These are phyloP conservation scores for Syzygium aromaticum DNA, from an alignment of 345 rosid genomes.

Conservation along the genomic window DNA sequence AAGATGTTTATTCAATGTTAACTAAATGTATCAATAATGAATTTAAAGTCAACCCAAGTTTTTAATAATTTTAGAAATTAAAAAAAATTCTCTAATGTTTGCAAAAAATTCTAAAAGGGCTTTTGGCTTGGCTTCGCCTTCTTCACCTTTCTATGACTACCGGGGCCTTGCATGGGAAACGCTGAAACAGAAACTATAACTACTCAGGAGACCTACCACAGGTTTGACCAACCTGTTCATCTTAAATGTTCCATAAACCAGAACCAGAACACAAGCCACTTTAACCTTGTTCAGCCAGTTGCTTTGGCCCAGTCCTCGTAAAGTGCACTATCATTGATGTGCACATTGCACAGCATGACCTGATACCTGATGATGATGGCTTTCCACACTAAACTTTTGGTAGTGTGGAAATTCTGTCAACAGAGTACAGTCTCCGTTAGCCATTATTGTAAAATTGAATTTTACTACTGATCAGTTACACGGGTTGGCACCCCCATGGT, in stretches of 20 bases:
- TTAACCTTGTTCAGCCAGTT: neutral
- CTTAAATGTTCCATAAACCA: neutral
- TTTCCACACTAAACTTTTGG: neutral
- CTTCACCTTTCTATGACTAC: neutral
- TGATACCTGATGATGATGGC: neutral
- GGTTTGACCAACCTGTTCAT: neutral
- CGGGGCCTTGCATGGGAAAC: neutral
- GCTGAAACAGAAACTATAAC: neutral
- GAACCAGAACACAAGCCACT: neutral
- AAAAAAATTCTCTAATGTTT: no score
- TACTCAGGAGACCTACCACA: neutral
- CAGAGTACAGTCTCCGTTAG: neutral
- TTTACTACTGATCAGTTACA: neutral
- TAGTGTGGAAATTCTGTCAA: neutral
- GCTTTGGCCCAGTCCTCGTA: neutral
- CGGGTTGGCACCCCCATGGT: neutral
- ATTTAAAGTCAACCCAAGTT: neutral
- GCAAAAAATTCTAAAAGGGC: neutral
- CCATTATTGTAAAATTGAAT: neutral
- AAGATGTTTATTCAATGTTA: neutral
- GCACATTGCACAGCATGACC: neutral
- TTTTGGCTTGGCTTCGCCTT: neutral
- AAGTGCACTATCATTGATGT: neutral
- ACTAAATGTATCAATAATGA: no score
- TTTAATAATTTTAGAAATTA: neutral